Conservation (phyloP, 306 rosid species). For the Rosa lucieae region DNA sequence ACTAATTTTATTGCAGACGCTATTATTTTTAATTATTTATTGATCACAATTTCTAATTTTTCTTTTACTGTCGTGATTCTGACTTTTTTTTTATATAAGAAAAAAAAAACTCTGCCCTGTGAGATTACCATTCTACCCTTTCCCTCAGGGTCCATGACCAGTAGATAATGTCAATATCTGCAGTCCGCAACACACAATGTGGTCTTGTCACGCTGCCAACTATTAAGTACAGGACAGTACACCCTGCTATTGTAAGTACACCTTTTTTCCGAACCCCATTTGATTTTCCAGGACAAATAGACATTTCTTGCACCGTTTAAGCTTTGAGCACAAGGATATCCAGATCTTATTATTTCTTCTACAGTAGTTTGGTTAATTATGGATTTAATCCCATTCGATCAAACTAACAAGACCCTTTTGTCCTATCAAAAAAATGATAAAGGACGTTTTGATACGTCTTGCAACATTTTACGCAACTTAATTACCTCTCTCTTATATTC, state of each 20-base stretch:
- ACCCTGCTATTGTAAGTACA: not conserved
- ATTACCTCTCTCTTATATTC: not conserved
- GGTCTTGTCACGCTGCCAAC: not conserved
- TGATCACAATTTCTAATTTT: too few relatives aligned
- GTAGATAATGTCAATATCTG: not conserved
- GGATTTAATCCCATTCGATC: not conserved
- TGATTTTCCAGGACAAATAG: not conserved
- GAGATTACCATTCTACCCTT: not conserved
- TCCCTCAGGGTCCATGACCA: not conserved
- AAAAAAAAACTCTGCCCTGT: not conserved
- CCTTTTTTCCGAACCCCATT: not conserved
- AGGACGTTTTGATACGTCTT: not conserved
- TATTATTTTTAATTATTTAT: too few relatives aligned
- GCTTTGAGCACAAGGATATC: not conserved
- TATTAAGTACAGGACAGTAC: not conserved
- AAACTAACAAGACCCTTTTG: not conserved
- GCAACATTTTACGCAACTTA: not conserved
- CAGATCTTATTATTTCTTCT: not conserved
- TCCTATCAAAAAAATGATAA: not conserved
- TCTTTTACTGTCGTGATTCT: too few relatives aligned
- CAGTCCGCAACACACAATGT: not conserved
- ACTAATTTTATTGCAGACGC: too few relatives aligned
- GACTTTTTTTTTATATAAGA: too few relatives aligned
- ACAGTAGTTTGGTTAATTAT: not conserved
- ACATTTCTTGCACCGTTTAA: not conserved